A percentile compares a stretch with the other conserved stretches of the same genome.
These are phyloP conservation scores for Neonectria ditissima DNA, from an alignment of 2,329 filamentous ascomycete species.

Conservation along the genomic window DNA sequence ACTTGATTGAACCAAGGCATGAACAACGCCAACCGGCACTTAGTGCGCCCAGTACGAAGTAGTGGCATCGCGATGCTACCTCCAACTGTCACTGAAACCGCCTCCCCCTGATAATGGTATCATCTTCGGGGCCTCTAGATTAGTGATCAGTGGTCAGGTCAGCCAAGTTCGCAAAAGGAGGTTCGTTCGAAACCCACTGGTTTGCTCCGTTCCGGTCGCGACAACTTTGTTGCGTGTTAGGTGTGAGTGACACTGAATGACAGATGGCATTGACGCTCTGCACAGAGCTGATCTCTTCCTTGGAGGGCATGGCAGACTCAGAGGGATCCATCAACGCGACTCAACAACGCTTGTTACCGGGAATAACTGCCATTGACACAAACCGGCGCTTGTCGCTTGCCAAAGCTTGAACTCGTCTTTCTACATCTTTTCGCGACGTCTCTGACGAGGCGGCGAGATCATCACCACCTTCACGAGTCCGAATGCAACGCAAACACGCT, in stretches of 20 bases:
- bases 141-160: background rate
- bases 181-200: background rate
- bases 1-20: conserved; percentile 3
- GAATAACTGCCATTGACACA: background rate
- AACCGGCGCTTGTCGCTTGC: background rate
- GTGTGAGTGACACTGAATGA: background rate
- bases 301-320: background rate
- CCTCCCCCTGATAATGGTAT: background rate
- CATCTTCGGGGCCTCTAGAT: background rate
- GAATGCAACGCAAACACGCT: conserved; percentile 4
- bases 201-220: background rate
- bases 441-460: background rate
- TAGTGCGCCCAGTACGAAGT: conserved; percentile 4
- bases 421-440: background rate
- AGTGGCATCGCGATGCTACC: conserved; percentile 10
- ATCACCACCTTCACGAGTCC: background rate
- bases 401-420: background rate
- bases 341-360: background rate
- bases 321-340: background rate
- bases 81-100: conserved; percentile 14
- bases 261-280: background rate
- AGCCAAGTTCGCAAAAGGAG: background rate
- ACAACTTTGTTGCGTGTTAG: background rate
- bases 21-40: conserved; percentile 2
- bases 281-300: background rate